These are phyloP conservation scores for Candida qinlingensis DNA, from an alignment of 805 yeast species.

Conservation along the genomic window DNA sequence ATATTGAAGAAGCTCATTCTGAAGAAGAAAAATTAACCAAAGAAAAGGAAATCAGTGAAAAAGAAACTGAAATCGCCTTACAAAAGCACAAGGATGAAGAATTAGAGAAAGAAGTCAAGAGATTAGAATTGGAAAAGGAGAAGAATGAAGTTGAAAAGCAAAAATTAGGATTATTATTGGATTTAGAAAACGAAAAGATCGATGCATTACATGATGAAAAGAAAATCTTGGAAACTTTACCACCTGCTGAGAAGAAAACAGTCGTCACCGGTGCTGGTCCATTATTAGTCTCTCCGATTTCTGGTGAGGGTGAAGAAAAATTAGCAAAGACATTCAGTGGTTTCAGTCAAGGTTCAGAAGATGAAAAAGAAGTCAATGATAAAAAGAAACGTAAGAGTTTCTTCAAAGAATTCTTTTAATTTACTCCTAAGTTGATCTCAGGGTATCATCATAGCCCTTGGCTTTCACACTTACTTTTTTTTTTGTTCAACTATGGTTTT, in stretches of 20 bases:
- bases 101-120: constrained; percentile 31
- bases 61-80: constrained; percentile 28
- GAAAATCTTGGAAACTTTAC: constrained; percentile 34
- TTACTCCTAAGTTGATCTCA: not conserved
- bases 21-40: constrained; percentile 28
- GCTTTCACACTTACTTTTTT: not conserved
- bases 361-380: constrained; percentile 20
- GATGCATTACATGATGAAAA: constrained; percentile 31
- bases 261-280: constrained; percentile 2
- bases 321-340: constrained; percentile 35
- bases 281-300: not conserved
- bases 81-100: constrained; percentile 33
- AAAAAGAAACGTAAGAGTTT: constrained; percentile 20
- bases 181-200: constrained; percentile 32
- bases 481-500: not conserved
- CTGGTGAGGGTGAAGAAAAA: constrained; percentile 13
- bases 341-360: constrained; percentile 41
- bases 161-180: constrained; percentile 29
- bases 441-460: no score
- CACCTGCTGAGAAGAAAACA: constrained; percentile 22
- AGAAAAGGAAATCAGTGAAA: constrained; percentile 27
- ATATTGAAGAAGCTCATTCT: constrained; percentile 25
- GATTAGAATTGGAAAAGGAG: constrained; percentile 32
- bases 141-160: constrained; percentile 33
- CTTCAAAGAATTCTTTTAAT: constrained; percentile 20